Evolutionary conservation across 495 filamentous ascomycete genomes (phyloP), one percentile per base, ranked within the genome.

Genomic region (Lepidopterella palustris): DNA sequence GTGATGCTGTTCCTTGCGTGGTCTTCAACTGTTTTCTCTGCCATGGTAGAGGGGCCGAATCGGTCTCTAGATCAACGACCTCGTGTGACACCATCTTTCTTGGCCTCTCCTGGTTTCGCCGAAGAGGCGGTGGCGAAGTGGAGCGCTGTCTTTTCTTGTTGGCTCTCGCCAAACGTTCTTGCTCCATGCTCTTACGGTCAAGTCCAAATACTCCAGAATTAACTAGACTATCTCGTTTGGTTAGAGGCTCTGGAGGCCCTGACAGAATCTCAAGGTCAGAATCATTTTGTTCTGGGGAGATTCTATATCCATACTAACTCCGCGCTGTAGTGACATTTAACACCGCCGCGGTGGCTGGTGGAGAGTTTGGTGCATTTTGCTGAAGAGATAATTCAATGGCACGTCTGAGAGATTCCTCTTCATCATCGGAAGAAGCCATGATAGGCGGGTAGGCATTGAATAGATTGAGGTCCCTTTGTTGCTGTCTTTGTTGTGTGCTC

Each of bases 121-220:
- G 71, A 24, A 49, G 29, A 47, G 71, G 61, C 9, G 77, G 75
- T 47, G 77, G 76, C 8, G 76, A 73, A n/a, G 71, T 72, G 9
- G 68, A 66, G 4, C 60, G 66, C 51, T 55, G 71, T 70, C n/a
- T 79, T 73, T 69, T 87, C 84, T 59, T 84, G 8, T 57, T 67
- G 4, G 80, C 59, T 35, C 92, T 79, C 18, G 84, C 86, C 8
- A 96, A 78, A 21, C 92, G 81, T 65, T 95, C 92, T 66, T 85
- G 75, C 63, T 97, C 92, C 89, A 96, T 93, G 59, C 85, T 78
- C 69, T 87, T 88, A 9, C 91, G 81, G 71, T 95, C 80, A 0
- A 91, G 70, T 0, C 82, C 84, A 3, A 78, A 53, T 0, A 82
- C 42, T 4, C 76, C 69, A 15, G 15, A 5, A 1, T 24, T 13